Percentiles rank a stretch among this genome's conserved stretches.
Evolutionary conservation across 108 stramenopile genomes (phyloP).

Genomic region (Skeletonema grethae): DNA sequence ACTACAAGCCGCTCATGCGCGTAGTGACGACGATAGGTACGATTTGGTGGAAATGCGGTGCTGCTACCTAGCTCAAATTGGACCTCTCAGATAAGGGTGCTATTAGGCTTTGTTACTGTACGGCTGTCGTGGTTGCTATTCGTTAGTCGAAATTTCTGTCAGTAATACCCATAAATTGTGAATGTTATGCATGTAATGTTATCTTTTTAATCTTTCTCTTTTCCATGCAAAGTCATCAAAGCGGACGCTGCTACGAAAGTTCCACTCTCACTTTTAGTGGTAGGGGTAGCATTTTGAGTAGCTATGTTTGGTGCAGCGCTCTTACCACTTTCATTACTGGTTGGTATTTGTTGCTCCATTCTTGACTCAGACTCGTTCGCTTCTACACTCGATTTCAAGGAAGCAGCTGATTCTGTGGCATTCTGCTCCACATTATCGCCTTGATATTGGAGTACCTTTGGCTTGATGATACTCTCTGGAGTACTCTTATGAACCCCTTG

Average conservation of each 20-base stretch:
- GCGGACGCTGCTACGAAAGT: conserved; percentile 29
- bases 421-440: not conserved
- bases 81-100: no score
- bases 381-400: not conserved
- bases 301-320: not conserved
- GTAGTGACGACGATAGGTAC: no score
- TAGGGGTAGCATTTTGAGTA: not conserved
- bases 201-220: not conserved
- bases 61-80: no score
- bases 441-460: conserved; percentile 27
- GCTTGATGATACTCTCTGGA: conserved; percentile 45
- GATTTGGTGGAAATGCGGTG: no score
- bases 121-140: no score
- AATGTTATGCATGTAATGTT: no score
- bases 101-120: no score
- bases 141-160: no score
- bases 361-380: not conserved
- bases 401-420: not conserved
- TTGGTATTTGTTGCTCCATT: not conserved
- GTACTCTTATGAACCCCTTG: conserved; percentile 21
- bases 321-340: not conserved
- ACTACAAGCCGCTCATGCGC: no score
- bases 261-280: conserved; percentile 16
- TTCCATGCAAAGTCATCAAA: conserved; percentile 27
- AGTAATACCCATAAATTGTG: no score